A percentile compares a stretch with the other conserved stretches of the same genome.
These are phyloP conservation scores for Stagonosporopsis cucurbitacearum DNA, from an alignment of 2,329 filamentous ascomycete genomes.

Conservation along the genomic window DNA sequence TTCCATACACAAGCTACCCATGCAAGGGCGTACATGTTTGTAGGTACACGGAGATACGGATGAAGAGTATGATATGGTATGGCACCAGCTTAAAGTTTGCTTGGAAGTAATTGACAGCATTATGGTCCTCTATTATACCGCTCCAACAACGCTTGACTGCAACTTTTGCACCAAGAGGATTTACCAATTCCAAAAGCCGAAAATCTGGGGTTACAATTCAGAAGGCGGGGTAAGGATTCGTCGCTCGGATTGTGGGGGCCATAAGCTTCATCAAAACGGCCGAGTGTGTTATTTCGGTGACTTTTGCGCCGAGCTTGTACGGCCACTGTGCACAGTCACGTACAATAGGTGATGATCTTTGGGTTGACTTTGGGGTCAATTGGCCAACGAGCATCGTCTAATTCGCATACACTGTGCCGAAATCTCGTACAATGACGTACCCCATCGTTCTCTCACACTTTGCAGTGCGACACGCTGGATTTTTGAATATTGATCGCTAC, in stretches of 20 bases:
- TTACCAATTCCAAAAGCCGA: background rate
- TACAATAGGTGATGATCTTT: too few species aligned
- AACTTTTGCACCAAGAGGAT: too few species aligned
- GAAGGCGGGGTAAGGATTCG: conserved; percentile 3
- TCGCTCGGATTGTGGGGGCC: background rate
- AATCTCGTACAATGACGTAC: background rate
- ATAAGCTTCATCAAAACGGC: background rate
- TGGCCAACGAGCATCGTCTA: background rate
- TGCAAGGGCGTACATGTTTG: background rate
- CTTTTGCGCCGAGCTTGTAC: background rate
- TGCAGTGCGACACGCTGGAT: background rate
- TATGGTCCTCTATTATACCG: background rate
- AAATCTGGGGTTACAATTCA: background rate
- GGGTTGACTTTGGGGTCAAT: too few species aligned
- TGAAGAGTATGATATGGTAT: too few species aligned
- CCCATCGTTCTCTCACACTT: background rate
- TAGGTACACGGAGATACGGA: background rate
- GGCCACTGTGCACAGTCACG: too few species aligned
- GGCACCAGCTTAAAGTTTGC: too few species aligned
- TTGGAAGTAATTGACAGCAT: background rate
- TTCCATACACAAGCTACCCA: background rate
- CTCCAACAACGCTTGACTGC: background rate
- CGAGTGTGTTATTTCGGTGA: background rate
- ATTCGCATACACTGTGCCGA: background rate
- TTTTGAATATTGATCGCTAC: background rate